Evolutionary conservation across 2,329 filamentous ascomycete genomes (phyloP), one percentile per base, ranked within the genome.

Genomic region (Colletotrichum sp.): DNA sequence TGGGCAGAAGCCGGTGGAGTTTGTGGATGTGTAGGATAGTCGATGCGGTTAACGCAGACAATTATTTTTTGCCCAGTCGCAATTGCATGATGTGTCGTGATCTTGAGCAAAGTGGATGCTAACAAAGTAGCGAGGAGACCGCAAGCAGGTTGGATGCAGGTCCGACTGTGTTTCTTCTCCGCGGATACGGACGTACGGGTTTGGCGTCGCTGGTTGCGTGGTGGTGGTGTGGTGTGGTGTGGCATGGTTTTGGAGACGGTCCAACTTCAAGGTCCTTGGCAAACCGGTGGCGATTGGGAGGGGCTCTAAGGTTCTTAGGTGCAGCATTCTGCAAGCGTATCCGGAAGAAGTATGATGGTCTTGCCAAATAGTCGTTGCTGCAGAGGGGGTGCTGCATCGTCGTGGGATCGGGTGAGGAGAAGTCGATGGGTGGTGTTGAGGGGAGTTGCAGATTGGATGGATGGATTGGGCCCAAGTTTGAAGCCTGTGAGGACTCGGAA

Each of bases 1-100:
- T 78, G 90, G 86, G 18, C 90, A 91, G 81, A 91, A 88, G 80
- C 88, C 57, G 26, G 12, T 60, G 16, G 57, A 32, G 28, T 48
- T 21, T 48, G 43, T 48, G 18, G 43, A 21, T 21, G 43, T 24
- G 24, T 26, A 34, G 43, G 48, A 21, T 68, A 24, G 66, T 34
- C n/a, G 26, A 26, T 52, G 66, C 18, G 30, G 28, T 59, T 28
- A 21, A 32, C 39, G 66, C 66, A 32, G 28, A 34, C 12, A 34
- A 32, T 21, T 48, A 6, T 12, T 21, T 13, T 13, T 21, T 12
- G 43, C 43, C 6, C 43, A 48, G 43, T 2, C 43, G 43, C 3
- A 2, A 48, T 21, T 48, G 43, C 43, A 48, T 13, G 10, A 48
- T 13, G 10, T 48, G 43, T 10, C 43, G n/a, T 21, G n/a, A 48